Evolutionary conservation across 2,329 filamentous ascomycete species (phyloP), one percentile per base, ranked within the genome.

Genomic region (Aspergillus tubingensis): DNA sequence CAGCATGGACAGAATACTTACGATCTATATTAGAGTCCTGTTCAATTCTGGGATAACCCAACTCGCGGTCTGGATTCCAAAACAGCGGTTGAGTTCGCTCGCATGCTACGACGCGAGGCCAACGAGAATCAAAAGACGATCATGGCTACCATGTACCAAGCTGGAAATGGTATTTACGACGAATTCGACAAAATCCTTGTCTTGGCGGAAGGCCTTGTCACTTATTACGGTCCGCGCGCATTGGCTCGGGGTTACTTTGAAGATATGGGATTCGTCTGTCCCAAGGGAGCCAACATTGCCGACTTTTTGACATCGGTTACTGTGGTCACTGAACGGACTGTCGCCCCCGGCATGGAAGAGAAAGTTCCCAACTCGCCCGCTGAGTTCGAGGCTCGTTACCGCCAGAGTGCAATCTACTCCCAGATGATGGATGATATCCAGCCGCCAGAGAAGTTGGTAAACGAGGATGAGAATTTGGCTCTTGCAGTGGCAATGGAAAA

Each of bases 111-210:
- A 7, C 80, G 82, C 5, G 78, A 89, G 78, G 88, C 87, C 0
- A 83, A 89, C 58, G 79, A 85, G 3, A 79, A 85, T 5, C 82
- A 83, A 0, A 79, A 87, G 11, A 79, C 85, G 0, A 83, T 85
- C 2, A 83, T 89, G 47, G 82, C 87, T 2, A 88, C 86, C 0
- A 79, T 88, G 0, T 91, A 91, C 69, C 88, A 90, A 68, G 88
- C 88, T 1, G 86, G 86, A 7, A 88, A 91, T 56, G 85, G 82
- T 5, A 89, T 90, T 61, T 89, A 88, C 69, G 78, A 88, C 36
- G 79, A 86, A 1, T 90, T 90, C 67, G 87, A 90, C 72, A 90
- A 90, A 68, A 85, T 89, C 0, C 77, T 90, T 0, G 82, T 90
- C 1, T 79, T 90, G 1, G 86, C 89, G 17, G 82, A 86, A 47